These are phyloP conservation scores for Dendrobium chrysotoxum DNA, from an alignment of 106 monocot species.

Conservation along the genomic window DNA sequence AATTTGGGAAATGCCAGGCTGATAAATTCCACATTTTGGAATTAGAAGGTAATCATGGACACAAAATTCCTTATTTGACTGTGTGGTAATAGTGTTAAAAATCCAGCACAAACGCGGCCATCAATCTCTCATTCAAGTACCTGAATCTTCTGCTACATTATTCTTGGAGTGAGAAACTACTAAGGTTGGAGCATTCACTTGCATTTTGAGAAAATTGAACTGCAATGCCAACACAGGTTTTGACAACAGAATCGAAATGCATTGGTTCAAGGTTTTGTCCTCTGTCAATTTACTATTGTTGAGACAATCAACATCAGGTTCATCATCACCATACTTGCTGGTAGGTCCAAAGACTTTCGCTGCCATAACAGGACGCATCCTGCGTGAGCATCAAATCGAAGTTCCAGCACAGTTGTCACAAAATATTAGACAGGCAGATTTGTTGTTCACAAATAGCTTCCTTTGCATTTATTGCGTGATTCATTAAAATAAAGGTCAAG, in stretches of 20 bases:
- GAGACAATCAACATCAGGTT: conserved; percentile 5
- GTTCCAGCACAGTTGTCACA: too few relatives aligned
- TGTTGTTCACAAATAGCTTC: not conserved
- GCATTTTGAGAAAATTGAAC: conserved; percentile 72
- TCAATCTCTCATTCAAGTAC: conserved; percentile 1
- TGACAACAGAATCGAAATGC: conserved; percentile 57
- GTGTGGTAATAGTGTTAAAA: not conserved
- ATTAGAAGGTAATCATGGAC: not conserved
- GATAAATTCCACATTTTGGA: not conserved
- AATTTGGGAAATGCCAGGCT: not conserved
- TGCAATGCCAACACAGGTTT: conserved; percentile 77
- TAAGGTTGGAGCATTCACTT: conserved; percentile 58
- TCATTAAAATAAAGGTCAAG: too few relatives aligned
- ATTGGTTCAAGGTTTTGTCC: conserved; percentile 21
- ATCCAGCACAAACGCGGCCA: not conserved
- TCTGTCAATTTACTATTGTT: conserved; percentile 1
- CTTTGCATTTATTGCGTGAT: not conserved
- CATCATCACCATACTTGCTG: not conserved
- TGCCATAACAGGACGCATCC: conserved; percentile 50
- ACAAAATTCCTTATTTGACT: not conserved
- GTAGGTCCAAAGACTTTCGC: conserved; percentile 45
- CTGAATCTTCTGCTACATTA: conserved; percentile 13
- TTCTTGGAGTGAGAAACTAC: conserved; percentile 20
- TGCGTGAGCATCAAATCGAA: conserved; percentile 12
- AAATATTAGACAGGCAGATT: not conserved